These are phyloP conservation scores for Geotrichum ghanense DNA, from an alignment of 805 yeast genomes.

Conservation along the genomic window DNA sequence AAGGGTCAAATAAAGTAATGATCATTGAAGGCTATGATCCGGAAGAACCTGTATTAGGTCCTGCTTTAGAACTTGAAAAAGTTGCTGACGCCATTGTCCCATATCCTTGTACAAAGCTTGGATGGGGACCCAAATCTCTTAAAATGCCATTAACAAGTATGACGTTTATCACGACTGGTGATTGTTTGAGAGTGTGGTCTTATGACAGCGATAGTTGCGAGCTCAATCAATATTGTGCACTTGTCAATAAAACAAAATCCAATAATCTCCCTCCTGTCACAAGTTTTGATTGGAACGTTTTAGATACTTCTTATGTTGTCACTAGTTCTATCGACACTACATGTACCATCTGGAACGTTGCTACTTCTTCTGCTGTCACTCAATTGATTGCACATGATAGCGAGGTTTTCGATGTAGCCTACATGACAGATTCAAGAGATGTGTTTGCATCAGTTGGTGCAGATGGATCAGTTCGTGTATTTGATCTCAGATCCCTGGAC, in stretches of 20 bases:
- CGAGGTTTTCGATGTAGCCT: slow-evolving; percentile 88
- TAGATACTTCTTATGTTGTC: slow-evolving; percentile 57
- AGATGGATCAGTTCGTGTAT: slow-evolving; percentile 88
- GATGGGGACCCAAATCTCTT: slow-evolving; percentile 50
- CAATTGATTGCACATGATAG: slow-evolving; percentile 94
- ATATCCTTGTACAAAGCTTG: slow-evolving; percentile 60
- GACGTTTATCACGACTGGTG: slow-evolving; percentile 54
- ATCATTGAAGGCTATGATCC: slow-evolving; percentile 2
- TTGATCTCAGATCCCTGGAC: slow-evolving; percentile 79
- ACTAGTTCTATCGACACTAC: slow-evolving; percentile 92
- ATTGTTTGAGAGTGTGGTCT: slow-evolving; percentile 56
- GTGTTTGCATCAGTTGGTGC: slow-evolving; percentile 89
- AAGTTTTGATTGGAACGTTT: slow-evolving; percentile 83
- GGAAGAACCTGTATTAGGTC: slow-evolving; percentile 8
- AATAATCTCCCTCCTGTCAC: slow-evolving; percentile 74
- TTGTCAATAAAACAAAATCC: slow-evolving; percentile 32
- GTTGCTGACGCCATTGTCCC: slow-evolving; percentile 43
- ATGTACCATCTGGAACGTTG: slow-evolving; percentile 90
- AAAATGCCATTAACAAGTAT: slow-evolving; percentile 13
- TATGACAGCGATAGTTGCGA: slow-evolving; percentile 27
- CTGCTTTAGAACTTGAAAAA: slow-evolving; percentile 30
- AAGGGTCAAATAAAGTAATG: slow-evolving; percentile 47
- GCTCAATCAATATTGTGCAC: slow-evolving; percentile 30
- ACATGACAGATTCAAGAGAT: slow-evolving; percentile 59
- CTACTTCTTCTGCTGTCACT: slow-evolving; percentile 63